Base-by-base conservation (phyloP, 805 yeast genomes). In the Candida hispaniensis region DNA sequence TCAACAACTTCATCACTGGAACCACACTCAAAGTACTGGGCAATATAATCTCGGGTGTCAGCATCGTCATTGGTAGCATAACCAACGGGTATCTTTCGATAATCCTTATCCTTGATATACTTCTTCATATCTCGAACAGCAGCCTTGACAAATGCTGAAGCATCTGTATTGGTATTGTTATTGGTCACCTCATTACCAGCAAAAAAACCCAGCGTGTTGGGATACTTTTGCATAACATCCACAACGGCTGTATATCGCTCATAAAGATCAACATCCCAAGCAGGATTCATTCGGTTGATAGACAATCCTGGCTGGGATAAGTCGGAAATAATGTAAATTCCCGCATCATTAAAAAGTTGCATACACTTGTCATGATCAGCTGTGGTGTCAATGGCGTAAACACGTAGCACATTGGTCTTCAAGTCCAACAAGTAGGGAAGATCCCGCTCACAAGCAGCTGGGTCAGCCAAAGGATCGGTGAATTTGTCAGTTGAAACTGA, bases 181-280 rank as follows among this genome's bases (percentile, higher is more conserved):
- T 86, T 88, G 41, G 88, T 73, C 36, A 91, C 97, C 67, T 88
- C 98, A 60, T 91, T 91, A 43, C 97, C 98, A 17, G 97, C 97
- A 60, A 88, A 86, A 69, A 82, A 86, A 2, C 97, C 98, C 44
- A 88, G 66, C 12, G 82, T 71, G 59, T 88, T 88, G 30, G 76
- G 60, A 61, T 86, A 88, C 48, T 69, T 64, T 41, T 74, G 71
- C 63, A 91, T 71, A 47, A 69, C 61, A 58, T 91, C 96, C 39
- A 91, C 73, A 20, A 88, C 95, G 16, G 67, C 59, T 30, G 79
- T 75, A 64, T 88, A 88, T 55, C 96, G 71, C 40, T 72, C 61
- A 60, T 71, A 79, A 38, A 83, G 66, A 17, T 66, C 71, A 30
- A 72, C 59, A 54, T 75, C 72, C 94, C 95, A 85, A 36, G 61